Evolutionary conservation across 1,284 basidiomycete genomes (phyloP), one percentile per base, ranked within the genome.

Genomic region (Pulchroboletus neoregius): DNA sequence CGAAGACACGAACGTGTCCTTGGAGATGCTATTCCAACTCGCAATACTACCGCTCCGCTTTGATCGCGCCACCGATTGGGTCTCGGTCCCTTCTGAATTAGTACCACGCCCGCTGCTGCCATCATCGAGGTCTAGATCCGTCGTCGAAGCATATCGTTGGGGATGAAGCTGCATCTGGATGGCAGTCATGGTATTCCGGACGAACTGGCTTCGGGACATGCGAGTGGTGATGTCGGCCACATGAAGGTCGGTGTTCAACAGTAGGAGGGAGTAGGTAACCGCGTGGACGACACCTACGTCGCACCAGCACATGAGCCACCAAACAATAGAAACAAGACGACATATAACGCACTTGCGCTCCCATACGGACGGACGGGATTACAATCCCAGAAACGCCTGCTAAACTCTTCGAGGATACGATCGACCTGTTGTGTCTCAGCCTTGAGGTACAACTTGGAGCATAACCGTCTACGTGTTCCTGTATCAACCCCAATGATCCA

Each of bases 371-470:
- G 79, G 3, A 71, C 72, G 0, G 89, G 86, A 64, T 99, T 98
- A 65, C 91, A 94, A 42, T 93, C 85, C 79, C 84, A 94, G 68
- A 90, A 99, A 7, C 92, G 79, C 37, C 82, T 74, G 52, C 88
- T 90, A 60, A 99, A 98, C 51, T 87, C 87, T 55, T 90, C 90
- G 15, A 99, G 75, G 56, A 99, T 96, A 34, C 95, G 84, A 67
- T 99, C 96, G 31, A 99, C 87, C 69, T 98, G 94, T 64, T 99
- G 96, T 0, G 95, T 96, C 70, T 99, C 95, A 2, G 87, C 95
- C 63, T 93, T 94, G 49, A 99, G 78, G 66, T 82, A 96, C 4
- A 99, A 77, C 65, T 95, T 96, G 18, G 82, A 82, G 65, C 94
- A 98, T 5, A 99, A 72, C 26, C 83, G 81, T 48, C 92, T 92